phyloP scores from a whole-genome alignment of 139 green algal species.

The Coelastrella sp. region DNA sequence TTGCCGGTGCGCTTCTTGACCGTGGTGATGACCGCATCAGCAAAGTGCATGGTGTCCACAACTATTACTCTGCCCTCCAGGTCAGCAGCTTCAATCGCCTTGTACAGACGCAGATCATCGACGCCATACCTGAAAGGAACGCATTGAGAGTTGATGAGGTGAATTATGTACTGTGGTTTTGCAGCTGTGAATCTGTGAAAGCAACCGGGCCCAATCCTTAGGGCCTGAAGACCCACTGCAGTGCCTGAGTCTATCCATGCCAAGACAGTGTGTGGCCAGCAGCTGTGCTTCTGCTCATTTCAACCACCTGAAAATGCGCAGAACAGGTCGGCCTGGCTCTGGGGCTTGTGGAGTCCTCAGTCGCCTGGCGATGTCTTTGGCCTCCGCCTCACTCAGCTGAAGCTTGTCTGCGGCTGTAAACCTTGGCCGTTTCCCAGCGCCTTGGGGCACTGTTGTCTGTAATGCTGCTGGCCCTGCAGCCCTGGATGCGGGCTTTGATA shows the following conservation, averaged over 20 bases:
- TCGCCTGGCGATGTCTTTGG: constrained; percentile 1
- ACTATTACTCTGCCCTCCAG: constrained; percentile 49
- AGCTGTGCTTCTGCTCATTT: not conserved
- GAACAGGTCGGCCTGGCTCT: not conserved
- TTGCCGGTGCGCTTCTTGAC: constrained; percentile 35
- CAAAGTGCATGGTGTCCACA: not conserved
- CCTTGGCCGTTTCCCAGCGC: not conserved
- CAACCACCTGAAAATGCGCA: constrained; percentile 29
- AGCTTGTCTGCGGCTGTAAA: constrained; percentile 37
- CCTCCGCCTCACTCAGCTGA: constrained; percentile 4
- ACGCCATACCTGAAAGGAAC: constrained; percentile 45
- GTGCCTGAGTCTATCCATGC: too few relatives aligned
- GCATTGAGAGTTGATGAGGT: not conserved
- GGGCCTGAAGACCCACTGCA: too few relatives aligned
- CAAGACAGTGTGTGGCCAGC: not conserved
- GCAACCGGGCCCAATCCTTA: too few relatives aligned
- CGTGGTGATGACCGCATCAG: constrained; percentile 30
- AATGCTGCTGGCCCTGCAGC: not conserved
- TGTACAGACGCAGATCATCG: constrained; percentile 56
- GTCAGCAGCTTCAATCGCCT: constrained; percentile 39
- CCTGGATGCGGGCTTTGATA: not conserved
- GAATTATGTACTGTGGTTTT: not conserved
- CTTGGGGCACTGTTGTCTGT: not conserved
- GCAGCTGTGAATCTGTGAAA: not conserved
- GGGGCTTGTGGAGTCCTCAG: not conserved